Percentiles rank a stretch among this genome's conserved stretches.
These are phyloP conservation scores for Dactylis glomerata DNA, from an alignment of 176 grass and related monocot genomes.

Conservation along the genomic window DNA sequence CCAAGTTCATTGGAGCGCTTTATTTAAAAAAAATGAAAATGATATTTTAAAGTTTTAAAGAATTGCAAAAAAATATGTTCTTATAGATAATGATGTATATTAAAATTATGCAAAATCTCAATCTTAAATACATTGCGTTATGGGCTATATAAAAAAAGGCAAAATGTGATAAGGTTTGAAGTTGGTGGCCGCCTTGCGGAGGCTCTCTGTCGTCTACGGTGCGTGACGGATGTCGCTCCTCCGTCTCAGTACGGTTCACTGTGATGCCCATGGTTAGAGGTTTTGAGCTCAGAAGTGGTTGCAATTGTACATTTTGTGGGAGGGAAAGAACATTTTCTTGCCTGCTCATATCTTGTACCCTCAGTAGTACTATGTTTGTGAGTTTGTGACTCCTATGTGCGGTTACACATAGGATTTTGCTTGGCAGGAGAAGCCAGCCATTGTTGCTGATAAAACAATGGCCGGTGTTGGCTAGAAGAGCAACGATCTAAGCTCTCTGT, in stretches of 20 bases:
- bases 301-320: conserved; percentile 27
- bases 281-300: conserved; percentile 38
- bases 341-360: conserved; percentile 33
- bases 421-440: conserved; percentile 24
- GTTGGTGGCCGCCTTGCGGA: conserved; percentile 49
- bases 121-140: no score
- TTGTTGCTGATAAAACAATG: conserved; percentile 14
- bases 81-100: no score
- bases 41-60: no score
- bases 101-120: no score
- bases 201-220: conserved; percentile 38
- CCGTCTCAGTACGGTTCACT: not conserved
- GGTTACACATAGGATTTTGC: conserved; percentile 15
- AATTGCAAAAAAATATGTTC: no score
- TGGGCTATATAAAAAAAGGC: no score
- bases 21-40: no score
- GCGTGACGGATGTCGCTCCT: conserved; percentile 8
- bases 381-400: conserved; percentile 24
- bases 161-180: no score
- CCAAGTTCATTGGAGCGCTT: no score
- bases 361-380: conserved; percentile 32
- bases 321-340: conserved; percentile 26
- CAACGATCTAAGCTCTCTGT: conserved; percentile 4
- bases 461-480: conserved; percentile 2
- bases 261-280: conserved; percentile 14